Evolutionary conservation across 108 stramenopile species (phyloP), one percentile per base, ranked within the genome.

Genomic region (Cylindrotheca fusiformis): DNA sequence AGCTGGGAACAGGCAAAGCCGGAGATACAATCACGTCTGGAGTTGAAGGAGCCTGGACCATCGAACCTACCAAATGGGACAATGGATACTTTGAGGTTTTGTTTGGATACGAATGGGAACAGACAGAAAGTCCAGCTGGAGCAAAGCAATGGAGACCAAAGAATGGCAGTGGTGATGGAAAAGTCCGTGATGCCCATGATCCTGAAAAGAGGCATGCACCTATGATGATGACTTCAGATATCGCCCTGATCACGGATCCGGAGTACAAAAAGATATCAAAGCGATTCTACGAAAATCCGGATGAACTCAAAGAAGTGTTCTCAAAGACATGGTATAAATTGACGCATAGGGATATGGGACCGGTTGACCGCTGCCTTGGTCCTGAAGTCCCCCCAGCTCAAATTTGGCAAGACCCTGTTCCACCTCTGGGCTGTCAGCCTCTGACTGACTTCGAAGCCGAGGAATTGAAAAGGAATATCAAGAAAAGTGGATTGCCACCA

Each of bases 21-120:
- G 68, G 48, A 36, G 75, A 85, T 72, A 79, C 87, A 23, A 85
- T 88, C 28, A 85, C 87, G 8, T 81, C 79, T 58, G 87, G 87
- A 10, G 59, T 88, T 51, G 87, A 88, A 62, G 87, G 87, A 51
- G 87, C 87, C n/a, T 88, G 87, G 87, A 88, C 87, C 1, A 62
- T 55, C 8, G 72, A 85, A 24, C 87, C 87, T 22, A 79, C 75
- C 4, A 45, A 59, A 36, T 88, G 87, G 87, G 87, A 88, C 62
- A 77, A 79, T 68, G 87, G 87, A n/a, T 88, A 85, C 57, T 85
- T 88, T 56, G 51, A 84, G 10, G 69, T 66, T 56, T 55, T 88
- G 3, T 85, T 88, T 61, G 54, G 58, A 28, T 85, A 83, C 70
- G 87, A 88, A 44, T 88, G 87, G 87, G 66, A 66, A 18, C 76